Evolutionary conservation across 106 monocot genomes (phyloP).

Genomic region (Agapanthus africanus): DNA sequence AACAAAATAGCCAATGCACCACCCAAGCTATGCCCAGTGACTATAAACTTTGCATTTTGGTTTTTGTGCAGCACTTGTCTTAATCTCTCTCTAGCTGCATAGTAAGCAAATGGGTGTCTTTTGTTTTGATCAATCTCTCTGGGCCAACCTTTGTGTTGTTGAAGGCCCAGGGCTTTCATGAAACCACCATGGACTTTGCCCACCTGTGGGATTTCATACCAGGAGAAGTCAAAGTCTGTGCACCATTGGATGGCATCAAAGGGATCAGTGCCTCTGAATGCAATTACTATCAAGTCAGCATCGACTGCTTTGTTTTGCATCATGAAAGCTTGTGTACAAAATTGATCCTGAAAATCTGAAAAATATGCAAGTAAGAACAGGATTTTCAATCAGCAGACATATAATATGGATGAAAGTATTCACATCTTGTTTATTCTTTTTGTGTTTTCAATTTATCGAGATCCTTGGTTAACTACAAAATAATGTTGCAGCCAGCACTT

Average conservation of each 20-base stretch:
- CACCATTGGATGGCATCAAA: constrained; percentile 63
- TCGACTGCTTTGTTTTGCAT: constrained; percentile 42
- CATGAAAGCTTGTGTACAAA: constrained; percentile 60
- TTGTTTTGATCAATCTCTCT: constrained; percentile 6
- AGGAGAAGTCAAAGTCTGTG: constrained; percentile 77
- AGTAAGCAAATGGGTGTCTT: constrained; percentile 37
- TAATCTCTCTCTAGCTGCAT: constrained; percentile 51
- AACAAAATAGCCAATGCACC: constrained; percentile 80
- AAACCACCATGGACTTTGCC: constrained; percentile 90
- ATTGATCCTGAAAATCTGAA: constrained; percentile 42
- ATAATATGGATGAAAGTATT: background rate
- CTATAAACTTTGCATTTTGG: constrained; percentile 37
- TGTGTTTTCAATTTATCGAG: no score
- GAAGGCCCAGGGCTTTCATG: constrained; percentile 74
- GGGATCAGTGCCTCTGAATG: constrained; percentile 72
- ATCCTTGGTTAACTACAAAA: no score
- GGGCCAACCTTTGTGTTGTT: constrained; percentile 35
- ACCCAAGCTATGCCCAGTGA: constrained; percentile 86
- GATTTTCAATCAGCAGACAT: background rate
- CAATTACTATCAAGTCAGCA: constrained; percentile 46
- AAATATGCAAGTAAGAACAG: background rate
- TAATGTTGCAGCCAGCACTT: no score
- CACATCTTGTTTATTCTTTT: no score
- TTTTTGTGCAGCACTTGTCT: constrained; percentile 18
- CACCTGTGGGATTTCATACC: constrained; percentile 52